Percentiles rank a stretch among this genome's conserved stretches.
Evolutionary conservation across 2,329 filamentous ascomycete genomes (phyloP).

Genomic region (Colletotrichum liriopes): DNA sequence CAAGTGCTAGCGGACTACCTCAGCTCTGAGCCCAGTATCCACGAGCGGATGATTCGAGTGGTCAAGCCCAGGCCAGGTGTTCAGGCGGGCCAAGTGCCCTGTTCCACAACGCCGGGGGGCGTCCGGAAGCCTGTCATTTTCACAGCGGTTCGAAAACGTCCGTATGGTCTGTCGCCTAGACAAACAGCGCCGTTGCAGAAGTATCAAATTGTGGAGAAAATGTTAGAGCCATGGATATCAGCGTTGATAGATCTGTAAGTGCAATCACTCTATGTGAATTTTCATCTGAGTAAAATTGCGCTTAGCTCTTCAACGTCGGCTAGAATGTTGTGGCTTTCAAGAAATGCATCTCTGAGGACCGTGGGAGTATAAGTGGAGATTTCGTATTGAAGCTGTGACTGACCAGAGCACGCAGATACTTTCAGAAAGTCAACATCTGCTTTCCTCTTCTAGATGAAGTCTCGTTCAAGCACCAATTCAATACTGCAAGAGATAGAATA

Average conservation of each 20-base stretch:
- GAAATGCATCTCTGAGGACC: neutral
- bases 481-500: slow-evolving; percentile 61
- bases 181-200: slow-evolving; percentile 60
- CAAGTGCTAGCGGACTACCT: slow-evolving; percentile 74
- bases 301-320: neutral
- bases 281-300: no score
- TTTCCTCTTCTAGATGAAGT: slow-evolving; percentile 73
- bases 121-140: slow-evolving; percentile 59
- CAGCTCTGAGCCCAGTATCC: slow-evolving; percentile 50
- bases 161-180: slow-evolving; percentile 58
- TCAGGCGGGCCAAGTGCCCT: slow-evolving; percentile 22
- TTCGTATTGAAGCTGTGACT: neutral
- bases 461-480: slow-evolving; percentile 66
- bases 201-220: slow-evolving; percentile 71
- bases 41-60: slow-evolving; percentile 48
- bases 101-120: slow-evolving; percentile 26
- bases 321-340: neutral
- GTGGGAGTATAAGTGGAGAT: neutral
- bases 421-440: slow-evolving; percentile 70
- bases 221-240: slow-evolving; percentile 68
- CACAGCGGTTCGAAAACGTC: slow-evolving; percentile 62
- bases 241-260: slow-evolving; percentile 66
- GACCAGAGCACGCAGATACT: slow-evolving; percentile 59
- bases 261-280: neutral
- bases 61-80: slow-evolving; percentile 30